Conservation (phyloP, 805 yeast species). For the Kluyveromyces nonfermentans region DNA sequence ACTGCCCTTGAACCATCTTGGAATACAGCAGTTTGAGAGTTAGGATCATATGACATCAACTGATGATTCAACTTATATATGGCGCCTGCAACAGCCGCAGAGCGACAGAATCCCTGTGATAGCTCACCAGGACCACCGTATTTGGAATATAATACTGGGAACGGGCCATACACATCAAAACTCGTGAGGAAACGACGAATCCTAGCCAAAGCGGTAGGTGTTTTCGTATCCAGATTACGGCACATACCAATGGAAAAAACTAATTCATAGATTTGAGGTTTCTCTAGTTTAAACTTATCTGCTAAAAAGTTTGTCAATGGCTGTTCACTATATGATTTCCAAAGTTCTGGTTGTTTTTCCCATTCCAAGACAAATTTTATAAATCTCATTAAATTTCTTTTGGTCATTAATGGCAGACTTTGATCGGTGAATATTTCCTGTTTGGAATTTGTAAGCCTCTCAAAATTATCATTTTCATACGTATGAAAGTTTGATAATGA, state of each 20-base stretch:
- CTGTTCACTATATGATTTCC: conserved; percentile 46
- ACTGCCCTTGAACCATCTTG: conserved; percentile 66
- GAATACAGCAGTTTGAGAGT: conserved; percentile 56
- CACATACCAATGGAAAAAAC: conserved; percentile 81
- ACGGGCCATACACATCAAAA: conserved; percentile 86
- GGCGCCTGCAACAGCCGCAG: conserved; percentile 97
- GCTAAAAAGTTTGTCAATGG: conserved; percentile 53
- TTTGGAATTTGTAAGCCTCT: conserved; percentile 74
- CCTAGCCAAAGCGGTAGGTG: conserved; percentile 69
- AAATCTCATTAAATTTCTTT: conserved; percentile 77
- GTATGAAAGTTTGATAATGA: conserved; percentile 83
- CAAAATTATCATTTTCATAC: conserved; percentile 87
- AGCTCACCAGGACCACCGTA: conserved; percentile 95
- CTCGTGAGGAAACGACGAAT: conserved; percentile 78
- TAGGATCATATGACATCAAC: conserved; percentile 55
- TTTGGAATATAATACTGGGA: conserved; percentile 86
- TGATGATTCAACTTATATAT: conserved; percentile 76
- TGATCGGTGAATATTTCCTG: conserved; percentile 92
- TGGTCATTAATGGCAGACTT: conserved; percentile 59
- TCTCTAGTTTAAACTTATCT: conserved; percentile 58
- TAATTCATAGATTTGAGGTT: conserved; percentile 72
- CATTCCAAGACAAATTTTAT: conserved; percentile 76
- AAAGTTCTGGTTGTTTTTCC: conserved; percentile 46
- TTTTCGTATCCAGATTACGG: conserved; percentile 46
- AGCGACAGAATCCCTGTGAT: conserved; percentile 92